These are phyloP conservation scores for Panicum hallii DNA, from an alignment of 202 grass and related monocot species.

Conservation along the genomic window DNA sequence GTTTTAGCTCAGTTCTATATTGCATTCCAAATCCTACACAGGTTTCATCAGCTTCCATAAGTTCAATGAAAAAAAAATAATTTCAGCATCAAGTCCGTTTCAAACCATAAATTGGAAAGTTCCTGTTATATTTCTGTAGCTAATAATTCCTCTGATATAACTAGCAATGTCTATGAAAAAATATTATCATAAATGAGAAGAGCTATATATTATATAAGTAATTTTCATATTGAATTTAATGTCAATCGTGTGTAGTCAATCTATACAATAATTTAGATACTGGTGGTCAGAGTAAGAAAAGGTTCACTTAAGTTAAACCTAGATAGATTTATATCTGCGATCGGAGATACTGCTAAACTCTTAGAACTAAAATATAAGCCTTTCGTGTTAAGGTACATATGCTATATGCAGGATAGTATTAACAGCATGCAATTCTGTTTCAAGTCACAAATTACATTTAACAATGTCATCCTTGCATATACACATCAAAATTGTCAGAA, in stretches of 20 bases:
- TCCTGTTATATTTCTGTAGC: neutral
- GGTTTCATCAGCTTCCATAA: neutral
- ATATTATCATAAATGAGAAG: neutral
- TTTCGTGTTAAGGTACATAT: conserved; percentile 1
- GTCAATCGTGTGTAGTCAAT: no score
- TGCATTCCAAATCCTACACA: neutral
- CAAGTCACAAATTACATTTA: neutral
- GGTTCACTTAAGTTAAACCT: neutral
- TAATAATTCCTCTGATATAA: neutral
- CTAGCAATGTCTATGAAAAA: neutral
- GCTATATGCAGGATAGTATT: neutral
- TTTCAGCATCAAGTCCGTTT: neutral
- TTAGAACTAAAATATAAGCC: neutral
- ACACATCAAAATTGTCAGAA: neutral
- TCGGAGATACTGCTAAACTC: neutral
- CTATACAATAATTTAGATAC: neutral
- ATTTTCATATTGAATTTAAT: neutral
- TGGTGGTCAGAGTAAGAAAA: neutral
- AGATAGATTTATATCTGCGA: neutral
- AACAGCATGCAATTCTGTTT: neutral
- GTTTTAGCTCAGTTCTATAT: neutral
- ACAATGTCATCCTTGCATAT: neutral
- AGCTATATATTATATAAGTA: neutral
- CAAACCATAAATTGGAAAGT: neutral
- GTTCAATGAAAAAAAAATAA: neutral